Evolutionary conservation across 805 yeast species (phyloP).

Genomic region (Vanderwaltozyma polyspora): DNA sequence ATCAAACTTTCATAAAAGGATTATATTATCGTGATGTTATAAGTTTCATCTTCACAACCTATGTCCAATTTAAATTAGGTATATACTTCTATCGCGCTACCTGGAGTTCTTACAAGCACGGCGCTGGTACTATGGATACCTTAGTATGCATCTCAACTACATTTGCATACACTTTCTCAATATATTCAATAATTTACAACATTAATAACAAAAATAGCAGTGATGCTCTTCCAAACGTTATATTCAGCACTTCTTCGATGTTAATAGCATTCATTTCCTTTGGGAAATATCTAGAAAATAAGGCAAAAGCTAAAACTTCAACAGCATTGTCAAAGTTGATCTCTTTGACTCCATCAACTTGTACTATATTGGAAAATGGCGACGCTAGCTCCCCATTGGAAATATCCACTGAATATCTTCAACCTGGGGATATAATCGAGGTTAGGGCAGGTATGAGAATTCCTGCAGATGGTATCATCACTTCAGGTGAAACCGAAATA

Average conservation of each 20-base stretch:
- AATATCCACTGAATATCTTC: slow-evolving; percentile 69
- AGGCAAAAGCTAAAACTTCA: slow-evolving; percentile 89
- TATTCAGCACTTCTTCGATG: slow-evolving; percentile 85
- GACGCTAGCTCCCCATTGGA: slow-evolving; percentile 10
- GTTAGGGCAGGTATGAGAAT: slow-evolving; percentile 78
- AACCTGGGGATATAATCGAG: slow-evolving; percentile 63
- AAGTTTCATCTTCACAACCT: slow-evolving; percentile 56
- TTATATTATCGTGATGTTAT: slow-evolving; percentile 32
- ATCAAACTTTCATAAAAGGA: slow-evolving; percentile 12
- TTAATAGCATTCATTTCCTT: slow-evolving; percentile 69
- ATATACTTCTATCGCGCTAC: slow-evolving; percentile 54
- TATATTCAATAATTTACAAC: slow-evolving; percentile 45
- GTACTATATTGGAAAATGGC: slow-evolving; percentile 46
- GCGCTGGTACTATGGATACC: slow-evolving; percentile 85
- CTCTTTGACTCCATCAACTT: slow-evolving; percentile 68
- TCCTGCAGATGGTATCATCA: slow-evolving; percentile 83
- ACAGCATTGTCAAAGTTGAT: slow-evolving; percentile 74
- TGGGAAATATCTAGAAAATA: slow-evolving; percentile 86
- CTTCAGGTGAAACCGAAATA: slow-evolving; percentile 69
- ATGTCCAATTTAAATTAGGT: slow-evolving; percentile 58
- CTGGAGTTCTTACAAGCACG: slow-evolving; percentile 50
- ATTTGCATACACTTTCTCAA: slow-evolving; percentile 66
- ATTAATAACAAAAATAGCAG: slow-evolving; percentile 21
- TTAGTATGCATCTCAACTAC: slow-evolving; percentile 74
- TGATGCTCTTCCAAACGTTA: slow-evolving; percentile 42